phyloP scores from a whole-genome alignment of 208 protist species.

The Leishmania aethiopica region DNA sequence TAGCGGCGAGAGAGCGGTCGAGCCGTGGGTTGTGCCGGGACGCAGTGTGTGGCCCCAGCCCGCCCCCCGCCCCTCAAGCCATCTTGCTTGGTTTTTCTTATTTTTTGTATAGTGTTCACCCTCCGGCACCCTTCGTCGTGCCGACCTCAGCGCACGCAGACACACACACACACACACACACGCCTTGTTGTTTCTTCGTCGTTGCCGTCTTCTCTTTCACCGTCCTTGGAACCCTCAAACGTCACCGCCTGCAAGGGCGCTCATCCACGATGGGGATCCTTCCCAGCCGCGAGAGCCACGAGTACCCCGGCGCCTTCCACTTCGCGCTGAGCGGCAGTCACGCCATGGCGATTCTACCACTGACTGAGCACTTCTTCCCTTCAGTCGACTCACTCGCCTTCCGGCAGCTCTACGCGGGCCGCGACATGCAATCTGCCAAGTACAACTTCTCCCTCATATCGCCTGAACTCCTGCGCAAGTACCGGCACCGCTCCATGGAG shows the following conservation, averaged over 20 bases:
- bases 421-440: conserved; percentile 53
- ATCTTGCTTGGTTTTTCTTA: neutral
- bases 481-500: conserved; percentile 23
- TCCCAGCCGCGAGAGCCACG: conserved; percentile 56
- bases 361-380: conserved; percentile 69
- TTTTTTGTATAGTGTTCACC: neutral
- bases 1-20: neutral
- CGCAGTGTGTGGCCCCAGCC: neutral
- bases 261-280: conserved; percentile 48
- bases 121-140: neutral
- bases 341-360: conserved; percentile 40
- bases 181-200: neutral
- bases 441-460: conserved; percentile 58
- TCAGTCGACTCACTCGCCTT: conserved; percentile 55
- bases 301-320: conserved; percentile 45
- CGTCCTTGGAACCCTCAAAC: neutral
- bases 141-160: neutral
- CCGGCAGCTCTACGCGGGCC: conserved; percentile 51
- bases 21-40: neutral
- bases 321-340: conserved; percentile 50
- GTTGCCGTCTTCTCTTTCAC: neutral
- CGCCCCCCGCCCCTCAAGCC: too few species aligned
- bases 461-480: conserved; percentile 31
- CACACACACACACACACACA: neutral
- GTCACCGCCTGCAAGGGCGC: neutral